phyloP scores from a whole-genome alignment of 345 rosid species.

The Rhodamnia rubescens region DNA sequence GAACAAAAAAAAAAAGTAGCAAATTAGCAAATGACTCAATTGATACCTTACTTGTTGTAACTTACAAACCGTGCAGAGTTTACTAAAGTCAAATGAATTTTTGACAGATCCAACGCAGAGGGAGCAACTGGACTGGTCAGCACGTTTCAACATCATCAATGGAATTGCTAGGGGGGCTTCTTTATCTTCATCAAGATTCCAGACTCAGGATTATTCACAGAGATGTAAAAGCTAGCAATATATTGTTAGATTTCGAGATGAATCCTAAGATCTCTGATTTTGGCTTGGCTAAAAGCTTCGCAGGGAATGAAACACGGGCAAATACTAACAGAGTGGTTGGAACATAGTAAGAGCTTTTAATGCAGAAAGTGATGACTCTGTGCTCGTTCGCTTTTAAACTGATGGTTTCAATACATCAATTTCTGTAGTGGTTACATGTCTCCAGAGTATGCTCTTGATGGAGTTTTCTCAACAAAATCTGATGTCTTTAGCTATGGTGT shows the following conservation, averaged over 20 bases:
- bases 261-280: conserved; percentile 20
- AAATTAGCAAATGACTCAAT: neutral
- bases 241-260: conserved; percentile 13
- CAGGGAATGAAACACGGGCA: conserved; percentile 6
- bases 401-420: neutral
- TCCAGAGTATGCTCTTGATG: conserved; percentile 36
- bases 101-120: conserved; percentile 13
- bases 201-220: conserved; percentile 18
- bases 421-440: conserved; percentile 32
- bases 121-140: conserved; percentile 8
- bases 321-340: conserved; percentile 10
- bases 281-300: conserved; percentile 16
- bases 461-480: conserved; percentile 21
- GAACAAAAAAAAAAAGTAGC: no score
- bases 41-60: neutral
- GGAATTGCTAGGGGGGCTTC: conserved; percentile 17
- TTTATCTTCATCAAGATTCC: conserved; percentile 20
- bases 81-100: neutral
- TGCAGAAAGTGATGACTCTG: neutral
- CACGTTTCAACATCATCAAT: conserved; percentile 9
- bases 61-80: neutral
- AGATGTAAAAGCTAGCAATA: conserved; percentile 19
- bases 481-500: conserved; percentile 35
- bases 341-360: conserved; percentile 13
- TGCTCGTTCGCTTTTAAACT: neutral